Evolutionary conservation across 2,329 filamentous ascomycete species (phyloP), one percentile per base, ranked within the genome.

Genomic region (Cercospora sp.): DNA sequence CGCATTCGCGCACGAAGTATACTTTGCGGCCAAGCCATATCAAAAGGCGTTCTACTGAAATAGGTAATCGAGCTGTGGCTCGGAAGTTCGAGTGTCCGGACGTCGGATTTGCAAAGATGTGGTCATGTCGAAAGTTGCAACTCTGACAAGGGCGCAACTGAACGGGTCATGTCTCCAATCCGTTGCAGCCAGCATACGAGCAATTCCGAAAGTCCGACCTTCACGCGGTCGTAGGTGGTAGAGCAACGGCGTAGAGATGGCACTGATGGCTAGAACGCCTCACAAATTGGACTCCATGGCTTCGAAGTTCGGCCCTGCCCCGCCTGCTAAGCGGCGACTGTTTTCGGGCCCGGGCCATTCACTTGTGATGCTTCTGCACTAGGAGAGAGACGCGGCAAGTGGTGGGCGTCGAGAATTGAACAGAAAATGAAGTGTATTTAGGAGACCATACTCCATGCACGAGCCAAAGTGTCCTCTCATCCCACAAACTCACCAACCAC

Each of bases 51-150:
- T 13, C 49, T 26, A 28, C 49, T 24, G 13, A 13, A 53, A 53
- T 53, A 26, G 24, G 49, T 53, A 53, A 28, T 53, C 49, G 49
- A 53, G 49, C 49, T 53, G 49, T 53, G 49, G 49, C 49, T 53
- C 49, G 49, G 49, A 53, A 28, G 49, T 28, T 53, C 49, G 12
- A 53, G 21, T 53, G 49, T 24, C 49, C 49, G 49, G 21, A 24
- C 49, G 3, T 40, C 34, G 6, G 13, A 40, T 40, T 40, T n/a
- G 34, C 34, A 40, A 40, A 40, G 34, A 40, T 40, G 34, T 13
- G 16, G 5, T 40, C 34, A 40, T 40, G 16, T 40, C 34, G 13
- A 2, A 40, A n/a, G 13, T 40, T 16, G 34, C 13, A 2, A 6
- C 34, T 40, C 34, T 40, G 13, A 40, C 5, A 40, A 40, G 2